These are phyloP conservation scores for Penstemon davidsonii DNA, from an alignment of 257 asterid genomes.

Conservation along the genomic window DNA sequence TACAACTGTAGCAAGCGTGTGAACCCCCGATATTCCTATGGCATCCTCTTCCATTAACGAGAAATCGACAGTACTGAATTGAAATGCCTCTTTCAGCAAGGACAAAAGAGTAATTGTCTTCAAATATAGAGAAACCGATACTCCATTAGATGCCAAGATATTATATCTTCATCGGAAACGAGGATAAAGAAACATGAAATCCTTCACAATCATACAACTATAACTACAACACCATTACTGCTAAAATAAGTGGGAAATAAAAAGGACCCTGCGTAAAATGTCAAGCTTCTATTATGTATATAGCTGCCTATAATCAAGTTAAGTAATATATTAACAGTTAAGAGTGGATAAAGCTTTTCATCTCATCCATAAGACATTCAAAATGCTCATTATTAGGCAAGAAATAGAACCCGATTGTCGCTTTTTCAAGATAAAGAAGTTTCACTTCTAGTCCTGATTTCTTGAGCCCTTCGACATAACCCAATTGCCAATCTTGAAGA, in stretches of 20 bases:
- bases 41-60: constrained; percentile 21
- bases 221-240: constrained; percentile 45
- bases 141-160: not conserved
- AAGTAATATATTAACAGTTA: constrained; percentile 32
- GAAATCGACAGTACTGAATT: not conserved
- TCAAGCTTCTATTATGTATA: constrained; percentile 40
- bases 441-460: constrained; percentile 52
- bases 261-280: constrained; percentile 24
- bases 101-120: constrained; percentile 10
- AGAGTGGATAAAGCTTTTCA: constrained; percentile 49
- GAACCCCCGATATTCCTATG: constrained; percentile 5
- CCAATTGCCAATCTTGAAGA: constrained; percentile 78
- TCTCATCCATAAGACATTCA: constrained; percentile 63
- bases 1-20: no score
- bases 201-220: constrained; percentile 49
- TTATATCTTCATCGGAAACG: constrained; percentile 32
- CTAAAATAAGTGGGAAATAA: constrained; percentile 18
- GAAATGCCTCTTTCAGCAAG: constrained; percentile 23
- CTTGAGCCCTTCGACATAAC: constrained; percentile 62
- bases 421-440: constrained; percentile 59
- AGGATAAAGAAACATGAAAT: constrained; percentile 16
- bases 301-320: constrained; percentile 30
- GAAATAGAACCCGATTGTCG: constrained; percentile 87
- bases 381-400: constrained; percentile 80
- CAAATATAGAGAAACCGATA: constrained; percentile 19